phyloP scores from a whole-genome alignment of 164 flowering plant genomes.

The Chimonanthus praecox region DNA sequence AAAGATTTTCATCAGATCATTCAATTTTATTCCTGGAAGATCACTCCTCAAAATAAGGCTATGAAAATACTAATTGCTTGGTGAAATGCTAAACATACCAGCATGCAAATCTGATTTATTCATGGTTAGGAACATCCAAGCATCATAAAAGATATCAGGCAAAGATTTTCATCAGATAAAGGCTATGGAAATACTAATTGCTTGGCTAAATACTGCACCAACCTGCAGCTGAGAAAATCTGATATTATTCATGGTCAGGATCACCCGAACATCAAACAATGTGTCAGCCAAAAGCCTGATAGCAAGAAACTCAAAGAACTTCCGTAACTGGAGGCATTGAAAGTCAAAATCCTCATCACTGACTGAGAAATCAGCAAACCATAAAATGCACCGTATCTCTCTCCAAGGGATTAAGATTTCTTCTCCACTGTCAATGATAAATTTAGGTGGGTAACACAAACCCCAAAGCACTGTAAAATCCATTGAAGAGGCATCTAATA shows the following conservation, averaged over 20 bases:
- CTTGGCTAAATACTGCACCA: constrained; percentile 2
- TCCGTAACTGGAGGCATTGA: constrained; percentile 38
- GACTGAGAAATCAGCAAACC: constrained; percentile 57
- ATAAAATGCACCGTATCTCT: constrained; percentile 54
- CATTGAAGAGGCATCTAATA: constrained; percentile 30
- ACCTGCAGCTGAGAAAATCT: constrained; percentile 86
- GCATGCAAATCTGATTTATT: constrained; percentile 82
- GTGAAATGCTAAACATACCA: constrained; percentile 37
- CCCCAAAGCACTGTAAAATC: constrained; percentile 45
- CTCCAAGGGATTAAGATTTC: constrained; percentile 51
- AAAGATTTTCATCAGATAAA: constrained; percentile 10
- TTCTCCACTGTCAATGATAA: constrained; percentile 34
- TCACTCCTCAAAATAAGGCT: background rate
- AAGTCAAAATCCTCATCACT: constrained; percentile 32
- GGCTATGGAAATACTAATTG: background rate
- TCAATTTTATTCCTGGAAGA: too few species aligned
- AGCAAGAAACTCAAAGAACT: constrained; percentile 65
- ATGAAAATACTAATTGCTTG: background rate
- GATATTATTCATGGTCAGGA: constrained; percentile 76
- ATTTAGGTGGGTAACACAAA: constrained; percentile 39
- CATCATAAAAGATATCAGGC: constrained; percentile 51
- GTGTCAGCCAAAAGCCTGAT: constrained; percentile 62
- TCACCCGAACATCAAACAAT: constrained; percentile 47
- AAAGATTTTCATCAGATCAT: too few species aligned
- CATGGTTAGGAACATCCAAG: constrained; percentile 64